These are phyloP conservation scores for Ceratocystis diversiconidia DNA, from an alignment of 2,329 filamentous ascomycete genomes.

Conservation along the genomic window DNA sequence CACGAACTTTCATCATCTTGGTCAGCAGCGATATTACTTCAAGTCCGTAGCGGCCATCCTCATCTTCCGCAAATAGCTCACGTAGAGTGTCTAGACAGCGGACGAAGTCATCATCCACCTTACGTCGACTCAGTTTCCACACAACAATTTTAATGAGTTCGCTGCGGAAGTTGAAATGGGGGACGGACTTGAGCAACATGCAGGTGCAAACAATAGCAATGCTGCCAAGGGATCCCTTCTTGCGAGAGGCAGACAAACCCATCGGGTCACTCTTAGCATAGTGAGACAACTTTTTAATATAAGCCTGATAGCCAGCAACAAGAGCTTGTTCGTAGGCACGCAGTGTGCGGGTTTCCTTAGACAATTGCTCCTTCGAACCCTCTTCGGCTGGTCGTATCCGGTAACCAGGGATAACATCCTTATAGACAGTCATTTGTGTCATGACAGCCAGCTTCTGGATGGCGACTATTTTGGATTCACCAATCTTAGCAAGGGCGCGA, in stretches of 20 bases:
- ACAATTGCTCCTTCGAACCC: constrained; percentile 64
- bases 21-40: constrained; percentile 74
- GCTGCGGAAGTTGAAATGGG: constrained; percentile 91
- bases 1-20: constrained; percentile 87
- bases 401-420: constrained; percentile 92
- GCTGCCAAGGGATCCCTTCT: constrained; percentile 41
- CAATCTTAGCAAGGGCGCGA: constrained; percentile 62
- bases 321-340: constrained; percentile 78
- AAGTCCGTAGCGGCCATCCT: constrained; percentile 75
- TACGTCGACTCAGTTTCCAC: constrained; percentile 61
- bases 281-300: constrained; percentile 60
- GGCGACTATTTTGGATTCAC: constrained; percentile 51
- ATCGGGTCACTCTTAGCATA: constrained; percentile 45
- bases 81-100: constrained; percentile 70
- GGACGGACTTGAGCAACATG: constrained; percentile 62
- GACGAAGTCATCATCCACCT: constrained; percentile 57
- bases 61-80: constrained; percentile 69
- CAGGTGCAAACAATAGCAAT: constrained; percentile 80
- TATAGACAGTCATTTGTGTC: constrained; percentile 81
- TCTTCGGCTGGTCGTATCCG: constrained; percentile 73
- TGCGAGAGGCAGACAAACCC: constrained; percentile 19
- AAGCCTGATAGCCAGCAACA: constrained; percentile 69
- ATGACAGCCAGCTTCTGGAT: constrained; percentile 77
- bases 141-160: constrained; percentile 82
- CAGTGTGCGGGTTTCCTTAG: constrained; percentile 76